These are phyloP conservation scores for Theobroma grandiflorum DNA, from an alignment of 441 rosid species.

Conservation along the genomic window DNA sequence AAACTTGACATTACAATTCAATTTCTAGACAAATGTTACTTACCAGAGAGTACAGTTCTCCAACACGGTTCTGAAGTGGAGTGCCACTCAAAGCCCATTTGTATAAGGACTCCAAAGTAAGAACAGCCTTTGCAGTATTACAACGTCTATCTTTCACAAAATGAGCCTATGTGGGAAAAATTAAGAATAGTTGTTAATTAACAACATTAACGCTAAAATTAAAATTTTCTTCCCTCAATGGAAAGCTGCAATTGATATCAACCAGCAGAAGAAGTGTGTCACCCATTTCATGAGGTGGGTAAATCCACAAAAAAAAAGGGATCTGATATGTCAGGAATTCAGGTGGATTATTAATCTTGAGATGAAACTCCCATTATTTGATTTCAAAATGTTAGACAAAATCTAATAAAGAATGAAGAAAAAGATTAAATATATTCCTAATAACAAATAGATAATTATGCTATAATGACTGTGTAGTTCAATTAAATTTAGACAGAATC, in stretches of 20 bases:
- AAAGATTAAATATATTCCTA: background rate
- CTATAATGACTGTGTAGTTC: background rate
- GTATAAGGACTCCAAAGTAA: constrained; percentile 79
- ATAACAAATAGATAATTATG: constrained; percentile 1
- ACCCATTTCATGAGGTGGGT: background rate
- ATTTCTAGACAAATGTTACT: constrained; percentile 34
- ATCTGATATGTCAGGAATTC: background rate
- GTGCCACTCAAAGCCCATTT: constrained; percentile 99
- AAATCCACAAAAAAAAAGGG: too few relatives aligned
- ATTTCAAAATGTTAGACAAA: constrained; percentile 5
- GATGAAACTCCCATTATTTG: background rate
- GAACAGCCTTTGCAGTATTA: constrained; percentile 92
- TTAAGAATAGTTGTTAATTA: constrained; percentile 8
- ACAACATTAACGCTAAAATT: constrained; percentile 1
- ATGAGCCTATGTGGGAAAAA: constrained; percentile 68
- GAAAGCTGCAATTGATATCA: background rate
- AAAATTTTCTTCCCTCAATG: background rate
- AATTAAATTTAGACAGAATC: background rate
- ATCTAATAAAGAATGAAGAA: constrained; percentile 1
- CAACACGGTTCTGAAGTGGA: constrained; percentile 99
- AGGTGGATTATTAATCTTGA: background rate
- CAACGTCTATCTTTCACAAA: constrained; percentile 87
- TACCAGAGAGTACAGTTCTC: constrained; percentile 96
- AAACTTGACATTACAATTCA: constrained; percentile 27
- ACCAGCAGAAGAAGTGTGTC: background rate